Evolutionary conservation across 805 yeast genomes (phyloP), one percentile per base, ranked within the genome.

Genomic region (Ogataea thermomethanolica): DNA sequence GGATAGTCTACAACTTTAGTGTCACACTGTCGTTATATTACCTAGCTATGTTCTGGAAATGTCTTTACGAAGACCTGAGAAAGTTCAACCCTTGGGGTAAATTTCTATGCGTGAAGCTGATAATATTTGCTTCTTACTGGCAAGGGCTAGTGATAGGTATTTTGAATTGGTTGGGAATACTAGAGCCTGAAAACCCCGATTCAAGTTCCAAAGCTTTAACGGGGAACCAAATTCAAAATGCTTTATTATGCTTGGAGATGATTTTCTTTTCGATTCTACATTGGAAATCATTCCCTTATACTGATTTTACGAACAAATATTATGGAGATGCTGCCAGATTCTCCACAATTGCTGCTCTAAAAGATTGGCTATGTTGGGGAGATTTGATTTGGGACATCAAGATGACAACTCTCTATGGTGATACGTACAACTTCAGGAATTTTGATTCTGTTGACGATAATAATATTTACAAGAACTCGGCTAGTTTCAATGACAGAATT

Each of bases 111-210:
- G 95, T 93, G 33, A 93, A 93, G 57, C 71, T 89, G 48, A 88
- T 93, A 39, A 90, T 93, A 35, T 93, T 93, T 70, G 98, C 96
- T 17, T 85, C 96, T n/a, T 93, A 89, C 59, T 93, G 99, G 99
- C 99, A 93, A 59, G 88, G 95, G 0, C 65, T 84, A 7, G 48
- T 80, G 1, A 64, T 85, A 32, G 77, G 79, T 4, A 55, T 78
- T 1, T 53, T 83, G 31, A 66, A 73, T 63, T 66, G 71, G 55
- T 50, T 72, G 53, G 73, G 80, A 39, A 35, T 69, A 30, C 49
- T 77, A 45, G 40, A 65, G 52, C 11, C 37, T 55, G 7, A 67
- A 65, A 34, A 67, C 34, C 61, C 67, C 20, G 20, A 17, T 7
- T 58, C 59, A 11, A 47, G 55, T 12, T 42, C 53, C 3, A 14